Evolutionary conservation across 2,329 filamentous ascomycete species (phyloP), one percentile per base, ranked within the genome.

Genomic region (Colletotrichum sp.): DNA sequence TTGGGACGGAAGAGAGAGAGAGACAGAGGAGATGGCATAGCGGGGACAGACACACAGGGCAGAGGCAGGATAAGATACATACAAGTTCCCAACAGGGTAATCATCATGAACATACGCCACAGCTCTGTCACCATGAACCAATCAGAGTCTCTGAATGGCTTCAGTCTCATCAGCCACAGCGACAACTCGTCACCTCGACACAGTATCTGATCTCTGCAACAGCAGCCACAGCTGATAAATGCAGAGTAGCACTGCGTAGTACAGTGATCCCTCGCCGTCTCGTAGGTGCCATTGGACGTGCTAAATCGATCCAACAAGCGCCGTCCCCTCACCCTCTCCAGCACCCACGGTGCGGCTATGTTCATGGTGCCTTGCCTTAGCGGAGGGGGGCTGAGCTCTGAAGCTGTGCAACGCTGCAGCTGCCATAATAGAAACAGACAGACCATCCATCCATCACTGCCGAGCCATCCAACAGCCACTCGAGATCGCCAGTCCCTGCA

Each of bases 401-500:
- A 16, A 44, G 59, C 72, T 75, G 55, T 49, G 62, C 68, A 67
- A 21, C 68, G 30, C n/a, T 60, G 36, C 60, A 32, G n/a, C 52
- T 62, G 52, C 62, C 36, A 57, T 63, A 76, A 68, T 76, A 76
- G 73, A 68, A 76, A 72, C 73, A 21, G 39, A 32, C 65, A 57
- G 68, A 36, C 62, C 36, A 67, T 55, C 44, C 67, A 52, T 57
- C 67, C 55, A 32, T 16, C 34, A n/a, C 13, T 13, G 21, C 36
- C 63, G 21, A 49, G n/a, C 24, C 24, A 26, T 44, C 34, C 18
- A 24, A 26, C n/a, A 39, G 30, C 32, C n/a, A 18, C 30, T 21
- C 60, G 39, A 15, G n/a, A 36, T 28, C 8, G 28, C 16, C 60
- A n/a, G 30, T 12, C 39, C 18, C 39, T 49, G 39, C 39, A 49